Base-by-base conservation (phyloP, 2,329 filamentous ascomycete genomes). In the Hypoxylon sp. region DNA sequence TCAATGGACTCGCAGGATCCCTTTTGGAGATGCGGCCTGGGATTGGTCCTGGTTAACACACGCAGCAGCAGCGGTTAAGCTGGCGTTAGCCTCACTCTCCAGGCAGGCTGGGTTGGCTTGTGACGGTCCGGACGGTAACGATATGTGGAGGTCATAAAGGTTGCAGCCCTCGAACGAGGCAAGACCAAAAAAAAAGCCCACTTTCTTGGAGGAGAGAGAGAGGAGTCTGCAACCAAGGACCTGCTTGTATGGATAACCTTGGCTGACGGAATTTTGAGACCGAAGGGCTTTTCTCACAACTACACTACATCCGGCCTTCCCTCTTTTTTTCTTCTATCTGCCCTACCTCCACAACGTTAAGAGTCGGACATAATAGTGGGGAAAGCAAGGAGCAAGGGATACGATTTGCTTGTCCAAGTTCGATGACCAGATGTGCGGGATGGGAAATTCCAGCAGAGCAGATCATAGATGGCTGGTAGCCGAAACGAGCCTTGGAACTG, bases 31-130 rank as follows among this genome's bases (percentile, higher is more conserved):
- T 44, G 37, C 48, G 60, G 61, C 54, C 22, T 65, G 48, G 58
- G 63, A 66, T 69, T 71, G 69, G 63, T 60, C 51, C 63, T 47
- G 54, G 42, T 67, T 58, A 55, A 68, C 64, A 66, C 66, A 64
- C 66, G 63, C 59, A 68, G 58, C 58, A 63, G 57, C 53, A 67
- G 64, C 66, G 66, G 71, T 67, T 68, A 70, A 71, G 65, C 63
- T 70, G 68, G 67, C 64, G 73, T 72, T 72, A 75, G 73, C 72
- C 73, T 74, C 73, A 75, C 71, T 75, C 70, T 69, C 46, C 50
- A 46, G 52, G 58, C 58, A 58, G 60, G 67, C 63, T 64, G 53
- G 63, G 65, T 70, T 69, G 69, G 67, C 63, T 64, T 60, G 64
- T 67, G 57, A 66, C 51, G 54, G 64, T 58, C 59, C 62, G 42